Base-by-base conservation (phyloP, 495 filamentous ascomycete species). In the Xylaria cubensis region DNA sequence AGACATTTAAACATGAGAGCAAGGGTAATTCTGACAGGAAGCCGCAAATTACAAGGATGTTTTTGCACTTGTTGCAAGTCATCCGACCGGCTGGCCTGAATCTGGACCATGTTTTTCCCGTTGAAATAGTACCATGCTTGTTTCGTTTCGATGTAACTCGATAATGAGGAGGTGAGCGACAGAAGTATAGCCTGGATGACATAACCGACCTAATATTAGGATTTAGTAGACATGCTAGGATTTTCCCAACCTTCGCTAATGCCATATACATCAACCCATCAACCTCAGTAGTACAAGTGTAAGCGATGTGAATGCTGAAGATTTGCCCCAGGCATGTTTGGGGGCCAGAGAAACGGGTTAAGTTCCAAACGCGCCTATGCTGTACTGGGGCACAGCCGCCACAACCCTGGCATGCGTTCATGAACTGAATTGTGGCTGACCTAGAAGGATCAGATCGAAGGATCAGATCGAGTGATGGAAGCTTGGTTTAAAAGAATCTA, bases 311-410 rank as follows among this genome's bases (percentile, higher is more conserved):
- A 39, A 51, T 36, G 46, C 46, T 53, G 46, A 17, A 67, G 44
- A 66, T 13, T 42, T 41, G 26, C 29, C 6, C 19, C n/a, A 36
- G 19, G 58, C 58, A 36, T 21, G 29, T 56, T 29, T 44, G 50
- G 50, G 48, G 65, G 39, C 50, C 19, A 17, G 10, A 69, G 42
- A 59, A 36, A 12, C 51, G 41, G 67, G 36, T 13, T 39, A 68
- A 34, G 26, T 10, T 59, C 55, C 26, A 63, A 39, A 51, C 10
- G 17, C 2, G 56, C 67, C 39, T 41, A 42, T 56, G 26, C 53
- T 29, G n/a, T 41, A 21, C 29, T 21, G 34, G 48, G 64, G 66
- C 67, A 61, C 56, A 69, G 67, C 67, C 67, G 67, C 56, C 67
- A 61, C 36, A 24, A 41, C n/a, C 39, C 55, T 42, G 24, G 39